Percentiles rank a stretch among this genome's conserved stretches.
These are phyloP conservation scores for Shiraia bambusicola DNA, from an alignment of 2,329 filamentous ascomycete species.

Conservation along the genomic window DNA sequence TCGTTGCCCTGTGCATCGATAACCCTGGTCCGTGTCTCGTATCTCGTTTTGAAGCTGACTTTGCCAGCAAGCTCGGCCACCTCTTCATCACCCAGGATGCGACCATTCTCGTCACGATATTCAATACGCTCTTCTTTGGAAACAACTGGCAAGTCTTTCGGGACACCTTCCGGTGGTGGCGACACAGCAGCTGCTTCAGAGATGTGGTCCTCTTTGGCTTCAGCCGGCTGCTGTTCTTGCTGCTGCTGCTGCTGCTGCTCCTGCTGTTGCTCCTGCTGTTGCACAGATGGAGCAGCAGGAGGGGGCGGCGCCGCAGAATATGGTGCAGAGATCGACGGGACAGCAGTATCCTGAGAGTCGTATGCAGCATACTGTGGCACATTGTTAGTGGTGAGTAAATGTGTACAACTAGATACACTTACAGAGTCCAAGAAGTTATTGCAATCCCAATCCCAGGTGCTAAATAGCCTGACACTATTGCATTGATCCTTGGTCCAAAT, in stretches of 20 bases:
- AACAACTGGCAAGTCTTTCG: conserved; percentile 41
- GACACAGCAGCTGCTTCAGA: conserved; percentile 36
- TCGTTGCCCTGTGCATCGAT: conserved; percentile 80
- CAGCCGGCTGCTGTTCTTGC: conserved; percentile 13
- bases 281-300: conserved; percentile 17
- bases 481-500: conserved; percentile 89
- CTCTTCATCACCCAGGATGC: conserved; percentile 79
- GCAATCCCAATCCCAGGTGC: conserved; percentile 97
- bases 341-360: conserved; percentile 14
- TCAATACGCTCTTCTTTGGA: conserved; percentile 80
- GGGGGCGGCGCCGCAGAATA: conserved; percentile 29
- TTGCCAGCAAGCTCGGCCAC: conserved; percentile 85
- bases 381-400: conserved; percentile 12
- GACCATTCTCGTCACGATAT: conserved; percentile 93
- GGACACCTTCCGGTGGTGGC: conserved; percentile 25
- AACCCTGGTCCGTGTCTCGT: conserved; percentile 89
- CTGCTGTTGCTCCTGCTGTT: conserved; percentile 13
- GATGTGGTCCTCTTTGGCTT: conserved; percentile 23
- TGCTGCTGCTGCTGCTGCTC: conserved; percentile 12
- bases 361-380: conserved; percentile 35
- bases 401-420: conserved; percentile 52
- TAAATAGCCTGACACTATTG: conserved; percentile 81
- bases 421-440: conserved; percentile 86
- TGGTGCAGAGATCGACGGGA: conserved; percentile 27
- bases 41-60: conserved; percentile 91